Conservation (phyloP, 176 grass and related monocot species). For the Elymus sibiricus region DNA sequence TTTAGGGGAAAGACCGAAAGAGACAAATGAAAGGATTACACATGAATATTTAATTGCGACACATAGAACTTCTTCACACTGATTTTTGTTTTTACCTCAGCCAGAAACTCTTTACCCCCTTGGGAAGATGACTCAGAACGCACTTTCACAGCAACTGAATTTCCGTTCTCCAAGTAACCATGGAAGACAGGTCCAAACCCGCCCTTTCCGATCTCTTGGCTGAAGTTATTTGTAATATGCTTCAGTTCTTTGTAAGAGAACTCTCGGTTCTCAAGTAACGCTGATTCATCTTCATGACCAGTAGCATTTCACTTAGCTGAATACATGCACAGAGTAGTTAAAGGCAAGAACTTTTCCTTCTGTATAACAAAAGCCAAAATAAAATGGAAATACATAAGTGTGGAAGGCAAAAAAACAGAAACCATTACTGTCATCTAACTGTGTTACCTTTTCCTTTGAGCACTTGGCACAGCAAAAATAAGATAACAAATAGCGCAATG, state of each 20-base stretch:
- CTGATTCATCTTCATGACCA: constrained; percentile 7
- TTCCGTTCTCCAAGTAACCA: constrained; percentile 50
- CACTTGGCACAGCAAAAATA: not conserved
- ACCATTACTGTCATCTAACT: not conserved
- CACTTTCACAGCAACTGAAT: constrained; percentile 64
- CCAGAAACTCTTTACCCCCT: constrained; percentile 51
- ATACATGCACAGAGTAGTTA: not conserved
- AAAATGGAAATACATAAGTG: not conserved
- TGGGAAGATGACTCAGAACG: constrained; percentile 35
- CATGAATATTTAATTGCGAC: not conserved
- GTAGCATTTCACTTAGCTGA: constrained; percentile 4
- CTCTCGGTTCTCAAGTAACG: constrained; percentile 33
- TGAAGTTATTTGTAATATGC: constrained; percentile 55
- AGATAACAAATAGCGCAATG: not conserved
- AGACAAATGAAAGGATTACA: not conserved
- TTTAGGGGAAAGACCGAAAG: not conserved
- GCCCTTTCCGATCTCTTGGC: constrained; percentile 49
- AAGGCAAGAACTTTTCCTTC: not conserved
- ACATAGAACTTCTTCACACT: not conserved
- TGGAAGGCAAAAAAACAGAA: not conserved
- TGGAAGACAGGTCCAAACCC: constrained; percentile 66
- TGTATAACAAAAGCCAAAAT: not conserved
- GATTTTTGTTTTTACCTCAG: constrained; percentile 48
- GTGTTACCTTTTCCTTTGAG: constrained; percentile 27
- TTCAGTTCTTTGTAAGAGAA: constrained; percentile 60